Conservation (phyloP, 495 filamentous ascomycete species). For the Xylaria curta region DNA sequence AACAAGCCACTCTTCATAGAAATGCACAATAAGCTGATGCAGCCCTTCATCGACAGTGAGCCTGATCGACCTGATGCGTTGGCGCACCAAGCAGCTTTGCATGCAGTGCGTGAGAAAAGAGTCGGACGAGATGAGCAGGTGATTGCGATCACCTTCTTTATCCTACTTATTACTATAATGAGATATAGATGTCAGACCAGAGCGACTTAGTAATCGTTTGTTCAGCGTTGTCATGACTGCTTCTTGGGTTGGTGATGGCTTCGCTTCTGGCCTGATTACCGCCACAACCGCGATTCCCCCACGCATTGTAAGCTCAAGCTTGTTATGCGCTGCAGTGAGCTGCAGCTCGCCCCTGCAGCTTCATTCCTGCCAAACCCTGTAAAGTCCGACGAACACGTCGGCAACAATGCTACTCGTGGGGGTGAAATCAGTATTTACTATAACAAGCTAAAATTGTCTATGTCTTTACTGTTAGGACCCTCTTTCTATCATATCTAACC, state of each 20-base stretch:
- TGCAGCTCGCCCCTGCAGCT: conserved; percentile 12
- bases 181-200: conserved; percentile 4
- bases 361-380: background rate
- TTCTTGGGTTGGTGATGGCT: background rate
- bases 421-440: background rate
- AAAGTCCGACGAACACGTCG: conserved; percentile 8
- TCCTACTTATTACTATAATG: background rate
- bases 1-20: conserved; percentile 7
- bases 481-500: background rate
- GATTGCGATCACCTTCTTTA: conserved; percentile 19
- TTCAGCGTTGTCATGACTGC: conserved; percentile 2
- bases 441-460: background rate
- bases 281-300: conserved; percentile 17
- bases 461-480: background rate
- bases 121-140: conserved; percentile 10
- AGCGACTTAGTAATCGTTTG: background rate
- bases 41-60: background rate
- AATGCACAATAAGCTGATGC: conserved; percentile 19
- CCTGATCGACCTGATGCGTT: conserved; percentile 8
- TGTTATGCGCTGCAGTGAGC: conserved; percentile 13
- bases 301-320: conserved; percentile 4
- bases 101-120: conserved; percentile 27
- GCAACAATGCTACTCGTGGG: conserved; percentile 5
- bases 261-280: conserved; percentile 9
- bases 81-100: background rate